Percentiles rank a stretch among this genome's conserved stretches.
phyloP scores from a whole-genome alignment of 1,284 basidiomycete genomes.

The Schizopora paradoxa region DNA sequence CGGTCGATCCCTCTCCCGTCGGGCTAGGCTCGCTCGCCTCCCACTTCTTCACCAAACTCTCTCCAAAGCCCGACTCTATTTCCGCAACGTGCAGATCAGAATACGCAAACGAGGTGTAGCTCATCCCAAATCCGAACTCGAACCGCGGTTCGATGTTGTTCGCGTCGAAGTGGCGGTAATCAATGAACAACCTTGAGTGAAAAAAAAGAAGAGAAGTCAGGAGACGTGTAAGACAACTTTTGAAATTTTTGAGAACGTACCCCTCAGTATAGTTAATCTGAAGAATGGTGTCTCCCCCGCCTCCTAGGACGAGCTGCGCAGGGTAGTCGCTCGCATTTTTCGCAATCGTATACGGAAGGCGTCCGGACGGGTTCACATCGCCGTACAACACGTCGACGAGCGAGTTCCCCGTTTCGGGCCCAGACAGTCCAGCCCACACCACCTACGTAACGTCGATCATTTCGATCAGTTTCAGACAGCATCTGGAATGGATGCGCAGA shows the following conservation, averaged over 20 bases:
- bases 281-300: slow-evolving; percentile 36
- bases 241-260: slow-evolving; percentile 30
- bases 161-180: slow-evolving; percentile 76
- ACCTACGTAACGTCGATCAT: slow-evolving; percentile 33
- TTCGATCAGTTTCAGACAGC: slow-evolving; percentile 2
- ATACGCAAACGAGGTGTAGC: slow-evolving; percentile 78
- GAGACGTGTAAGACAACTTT: too few species aligned
- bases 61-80: slow-evolving; percentile 22
- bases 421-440: slow-evolving; percentile 64
- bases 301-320: slow-evolving; percentile 48
- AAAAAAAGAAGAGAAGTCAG: background rate
- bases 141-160: slow-evolving; percentile 55
- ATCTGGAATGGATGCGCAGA: slow-evolving; percentile 29
- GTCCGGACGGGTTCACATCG: slow-evolving; percentile 66
- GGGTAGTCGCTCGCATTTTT: slow-evolving; percentile 62
- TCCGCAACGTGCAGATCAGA: slow-evolving; percentile 47
- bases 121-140: slow-evolving; percentile 82
- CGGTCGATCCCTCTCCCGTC: slow-evolving; percentile 16
- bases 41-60: slow-evolving; percentile 12
- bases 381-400: slow-evolving; percentile 72
- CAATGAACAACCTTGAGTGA: slow-evolving; percentile 56
- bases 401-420: slow-evolving; percentile 74
- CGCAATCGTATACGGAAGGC: slow-evolving; percentile 80
- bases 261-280: slow-evolving; percentile 64
- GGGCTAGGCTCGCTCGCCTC: slow-evolving; percentile 15